phyloP scores from a whole-genome alignment of 139 green algal species.

The Choricystis sp. region DNA sequence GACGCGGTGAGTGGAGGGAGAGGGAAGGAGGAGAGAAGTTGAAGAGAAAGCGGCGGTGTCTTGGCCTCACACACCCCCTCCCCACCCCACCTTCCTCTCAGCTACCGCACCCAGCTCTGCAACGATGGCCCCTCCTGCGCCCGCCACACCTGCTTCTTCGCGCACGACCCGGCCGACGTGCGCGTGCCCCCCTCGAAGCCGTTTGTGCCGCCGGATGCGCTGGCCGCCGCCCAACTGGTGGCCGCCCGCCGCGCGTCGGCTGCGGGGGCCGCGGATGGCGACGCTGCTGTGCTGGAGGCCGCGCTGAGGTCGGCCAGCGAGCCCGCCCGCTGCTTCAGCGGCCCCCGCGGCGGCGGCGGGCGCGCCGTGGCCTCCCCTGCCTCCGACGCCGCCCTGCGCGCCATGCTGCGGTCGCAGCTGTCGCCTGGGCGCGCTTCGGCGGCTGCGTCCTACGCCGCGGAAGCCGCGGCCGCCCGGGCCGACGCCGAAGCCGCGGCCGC shows the following conservation, averaged over 20 bases:
- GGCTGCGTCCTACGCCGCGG: too few relatives aligned
- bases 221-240: constrained; percentile 10
- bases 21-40: not conserved
- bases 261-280: not conserved
- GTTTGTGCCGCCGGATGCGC: constrained; percentile 29
- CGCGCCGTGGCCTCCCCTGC: not conserved
- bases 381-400: not conserved
- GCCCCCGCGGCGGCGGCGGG: too few relatives aligned
- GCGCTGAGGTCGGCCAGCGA: too few relatives aligned
- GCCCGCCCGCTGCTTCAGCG: too few relatives aligned
- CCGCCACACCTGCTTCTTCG: constrained; percentile 86
- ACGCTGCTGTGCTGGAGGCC: not conserved
- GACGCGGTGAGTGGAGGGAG: constrained; percentile 17
- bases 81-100: constrained; percentile 2
- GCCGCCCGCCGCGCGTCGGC: too few relatives aligned
- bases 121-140: constrained; percentile 63
- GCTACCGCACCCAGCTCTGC: constrained; percentile 85
- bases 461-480: too few relatives aligned
- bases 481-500: too few relatives aligned
- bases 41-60: too few relatives aligned
- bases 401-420: too few relatives aligned
- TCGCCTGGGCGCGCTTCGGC: too few relatives aligned
- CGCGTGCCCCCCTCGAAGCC: constrained; percentile 35
- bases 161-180: constrained; percentile 67
- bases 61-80: too few relatives aligned